Conservation (phyloP, 2,329 filamentous ascomycete genomes). For the Aspergillus quadrilineatus region DNA sequence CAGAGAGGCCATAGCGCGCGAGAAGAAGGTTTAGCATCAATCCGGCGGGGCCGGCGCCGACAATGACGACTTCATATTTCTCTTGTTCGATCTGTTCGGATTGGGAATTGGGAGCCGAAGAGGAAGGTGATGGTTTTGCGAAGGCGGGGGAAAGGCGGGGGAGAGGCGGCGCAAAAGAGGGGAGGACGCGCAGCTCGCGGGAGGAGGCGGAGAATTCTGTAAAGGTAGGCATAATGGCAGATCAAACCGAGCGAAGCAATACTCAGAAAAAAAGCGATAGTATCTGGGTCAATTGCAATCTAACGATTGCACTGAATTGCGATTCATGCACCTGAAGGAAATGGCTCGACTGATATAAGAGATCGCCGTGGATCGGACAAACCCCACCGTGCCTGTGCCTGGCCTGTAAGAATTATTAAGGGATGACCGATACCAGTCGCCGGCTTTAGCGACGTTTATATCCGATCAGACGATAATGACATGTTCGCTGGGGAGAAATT, state of each 20-base stretch:
- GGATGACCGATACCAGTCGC: constrained; percentile 3
- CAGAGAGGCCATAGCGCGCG: constrained; percentile 44
- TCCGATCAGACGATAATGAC: background rate
- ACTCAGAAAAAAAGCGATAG: background rate
- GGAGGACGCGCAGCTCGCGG: constrained; percentile 42
- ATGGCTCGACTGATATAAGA: background rate
- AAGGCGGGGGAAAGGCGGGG: constrained; percentile 42
- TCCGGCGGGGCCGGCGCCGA: constrained; percentile 46
- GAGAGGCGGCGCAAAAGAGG: constrained; percentile 42
- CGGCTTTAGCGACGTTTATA: background rate
- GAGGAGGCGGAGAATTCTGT: constrained; percentile 35
- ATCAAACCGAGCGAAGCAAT: background rate
- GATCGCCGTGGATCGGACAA: constrained; percentile 1
- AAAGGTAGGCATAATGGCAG: constrained; percentile 40
- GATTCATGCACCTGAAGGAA: background rate
- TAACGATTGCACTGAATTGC: background rate
- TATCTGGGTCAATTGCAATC: background rate
- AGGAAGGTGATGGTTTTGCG: background rate
- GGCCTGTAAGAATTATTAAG: constrained; percentile 7
- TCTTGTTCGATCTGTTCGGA: constrained; percentile 18
- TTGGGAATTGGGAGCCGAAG: background rate
- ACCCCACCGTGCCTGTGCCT: background rate
- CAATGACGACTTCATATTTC: constrained; percentile 45
- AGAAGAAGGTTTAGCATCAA: constrained; percentile 44
- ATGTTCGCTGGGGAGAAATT: background rate